phyloP scores from a whole-genome alignment of 768 basidiomycete genomes.

The Zangia roseola region DNA sequence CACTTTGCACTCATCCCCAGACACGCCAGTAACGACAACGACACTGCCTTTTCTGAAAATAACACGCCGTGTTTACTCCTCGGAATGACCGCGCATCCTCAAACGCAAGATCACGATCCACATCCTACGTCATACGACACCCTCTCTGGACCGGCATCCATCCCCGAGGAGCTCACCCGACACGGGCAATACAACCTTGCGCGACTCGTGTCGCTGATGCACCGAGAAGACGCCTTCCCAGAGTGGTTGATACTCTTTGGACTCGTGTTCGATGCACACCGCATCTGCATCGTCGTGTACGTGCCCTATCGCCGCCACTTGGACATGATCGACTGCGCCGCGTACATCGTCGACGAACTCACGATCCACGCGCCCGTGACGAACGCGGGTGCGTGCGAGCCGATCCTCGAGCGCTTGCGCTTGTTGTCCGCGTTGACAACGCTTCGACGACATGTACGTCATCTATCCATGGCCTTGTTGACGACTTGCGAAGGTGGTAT shows the following conservation, averaged over 20 bases:
- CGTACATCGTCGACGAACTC: conserved; percentile 24
- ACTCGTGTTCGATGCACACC: conserved; percentile 18
- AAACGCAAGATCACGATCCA: neutral
- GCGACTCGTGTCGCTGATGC: conserved; percentile 10
- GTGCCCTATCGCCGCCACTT: conserved; percentile 12
- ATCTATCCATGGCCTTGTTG: conserved; percentile 17
- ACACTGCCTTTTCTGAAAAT: neutral
- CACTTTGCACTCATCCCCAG: conserved; percentile 16
- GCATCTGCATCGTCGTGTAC: conserved; percentile 20
- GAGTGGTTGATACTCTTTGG: conserved; percentile 29
- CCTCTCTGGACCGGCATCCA: neutral
- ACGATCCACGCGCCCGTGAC: conserved; percentile 2
- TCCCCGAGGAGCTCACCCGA: conserved; percentile 14
- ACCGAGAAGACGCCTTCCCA: conserved; percentile 9
- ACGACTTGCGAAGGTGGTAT: neutral
- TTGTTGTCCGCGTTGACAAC: conserved; percentile 16
- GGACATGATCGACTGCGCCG: conserved; percentile 8
- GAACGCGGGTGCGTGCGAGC: conserved; percentile 5
- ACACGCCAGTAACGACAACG: neutral
- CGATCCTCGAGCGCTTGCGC: conserved; percentile 17
- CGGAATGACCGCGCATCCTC: conserved; percentile 11
- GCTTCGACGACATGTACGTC: conserved; percentile 20
- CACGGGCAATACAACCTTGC: conserved; percentile 11
- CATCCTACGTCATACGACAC: neutral
- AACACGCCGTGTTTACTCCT: conserved; percentile 13